Base-by-base conservation (phyloP, 202 grass and related monocot species). In the Brachypodium distachyon region DNA sequence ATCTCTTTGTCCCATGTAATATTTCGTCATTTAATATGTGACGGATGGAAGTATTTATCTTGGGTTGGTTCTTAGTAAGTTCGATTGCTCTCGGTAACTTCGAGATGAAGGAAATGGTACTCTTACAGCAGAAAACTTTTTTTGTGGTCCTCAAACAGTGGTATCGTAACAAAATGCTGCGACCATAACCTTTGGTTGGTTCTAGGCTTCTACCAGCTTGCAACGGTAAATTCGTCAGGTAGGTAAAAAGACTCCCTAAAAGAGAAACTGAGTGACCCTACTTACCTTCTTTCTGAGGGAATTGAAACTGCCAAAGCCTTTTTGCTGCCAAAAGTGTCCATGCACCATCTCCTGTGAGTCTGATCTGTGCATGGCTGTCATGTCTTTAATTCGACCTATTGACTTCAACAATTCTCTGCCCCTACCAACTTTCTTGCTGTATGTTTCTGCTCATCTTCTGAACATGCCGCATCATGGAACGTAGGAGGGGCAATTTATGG, bases 121-220 rank as follows among this genome's bases (percentile, higher is more conserved):
- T 61, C 21, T 71, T 61, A 16, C 31, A 16, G 66, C 17, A 44
- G 31, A 19, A 39, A 61, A 43, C 21, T 61, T 61, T 81, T 31
- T 27, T 38, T 61, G 67, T 72, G 78, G 67, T 61, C 78, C 77
- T 71, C 53, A 49, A 60, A 80, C 34, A 55, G 54, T 48, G 29
- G 62, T 6, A 69, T 50, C 81, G 17, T 49, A 10, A 68, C 41
- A 4, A 73, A 79, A 47, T 84, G 53, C 65, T 27, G 14, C 28
- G 4, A 68, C 64, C 13, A 46, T 77, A 53, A 62, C 55, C 3
- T 22, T 19, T 9, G 18, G 27, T 34, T 67, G 47, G 2, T 36
- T 67, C 16, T 58, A 17, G n/a, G n/a, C n/a, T n/a, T n/a, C n/a
- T n/a, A n/a, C n/a, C n/a, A n/a, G 63, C 28, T 61, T 56, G 33